Base-by-base conservation (phyloP, 2,329 filamentous ascomycete genomes). In the Cordyceps sp. region DNA sequence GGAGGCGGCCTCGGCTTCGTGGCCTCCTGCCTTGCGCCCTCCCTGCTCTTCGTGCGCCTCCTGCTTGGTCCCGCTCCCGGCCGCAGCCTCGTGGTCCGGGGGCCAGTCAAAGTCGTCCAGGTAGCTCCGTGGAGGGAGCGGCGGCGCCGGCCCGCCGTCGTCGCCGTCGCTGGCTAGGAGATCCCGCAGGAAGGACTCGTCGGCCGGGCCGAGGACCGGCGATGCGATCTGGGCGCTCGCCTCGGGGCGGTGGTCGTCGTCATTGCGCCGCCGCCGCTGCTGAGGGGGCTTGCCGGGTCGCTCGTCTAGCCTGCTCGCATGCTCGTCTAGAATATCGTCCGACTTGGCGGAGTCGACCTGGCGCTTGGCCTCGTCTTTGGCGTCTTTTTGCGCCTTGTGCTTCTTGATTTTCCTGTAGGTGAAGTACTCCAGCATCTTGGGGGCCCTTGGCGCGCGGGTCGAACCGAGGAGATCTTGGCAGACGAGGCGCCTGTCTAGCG, bases 371-470 rank as follows among this genome's bases (percentile, higher is more conserved):
- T 37, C 32, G 2, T 38, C 34, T 16, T 33, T 26, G 34, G 39
- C 43, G 7, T 48, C 38, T 37, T 70, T 66, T 36, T 70, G 59
- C 3, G 57, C 62, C 42, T 59, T 62, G 47, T 66, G 54, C 52
- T 75, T 72, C 55, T 74, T 76, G 45, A 63, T 55, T 49, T 74
- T 77, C 48, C 69, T 75, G 56, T 65, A 68, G 23, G 61, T 55
- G 41, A 77, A 66, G 50, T 71, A 76, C 50, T 77, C 70, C 38
- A 77, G 46, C 73, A 78, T 78, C n/a, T n/a, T n/a, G n/a, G n/a
- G n/a, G n/a, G n/a, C n/a, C n/a, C n/a, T n/a, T n/a, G n/a, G n/a
- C n/a, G n/a, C n/a, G n/a, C n/a, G n/a, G n/a, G n/a, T n/a, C n/a
- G n/a, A n/a, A n/a, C n/a, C n/a, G n/a, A n/a, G n/a, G n/a, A n/a